A percentile compares a stretch with the other conserved stretches of the same genome.
These are phyloP conservation scores for Rhodotorula toruloides DNA, from an alignment of 768 basidiomycete genomes.

Conservation along the genomic window DNA sequence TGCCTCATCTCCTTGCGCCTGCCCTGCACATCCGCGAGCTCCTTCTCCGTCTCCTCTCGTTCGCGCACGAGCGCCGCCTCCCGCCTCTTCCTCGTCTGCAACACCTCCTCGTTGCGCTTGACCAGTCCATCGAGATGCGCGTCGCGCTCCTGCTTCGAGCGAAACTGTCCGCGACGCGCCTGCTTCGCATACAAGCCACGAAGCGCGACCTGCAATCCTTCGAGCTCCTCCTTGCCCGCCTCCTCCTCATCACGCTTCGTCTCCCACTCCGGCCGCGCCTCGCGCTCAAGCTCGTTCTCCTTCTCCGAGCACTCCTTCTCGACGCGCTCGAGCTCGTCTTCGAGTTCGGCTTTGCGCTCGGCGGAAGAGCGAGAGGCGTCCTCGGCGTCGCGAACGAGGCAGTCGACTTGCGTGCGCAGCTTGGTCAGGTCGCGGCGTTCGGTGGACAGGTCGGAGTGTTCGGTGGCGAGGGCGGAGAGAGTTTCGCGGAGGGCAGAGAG, in stretches of 20 bases:
- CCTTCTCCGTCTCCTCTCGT: constrained; percentile 40
- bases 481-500: constrained; percentile 66
- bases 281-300: neutral
- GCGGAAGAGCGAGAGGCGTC: constrained; percentile 50
- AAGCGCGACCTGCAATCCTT: constrained; percentile 66
- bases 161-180: constrained; percentile 78
- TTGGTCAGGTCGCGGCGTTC: constrained; percentile 85
- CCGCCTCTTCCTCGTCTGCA: constrained; percentile 54
- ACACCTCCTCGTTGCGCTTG: constrained; percentile 58
- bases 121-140: constrained; percentile 75
- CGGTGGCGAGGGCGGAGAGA: constrained; percentile 63
- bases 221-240: constrained; percentile 56
- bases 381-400: constrained; percentile 73
- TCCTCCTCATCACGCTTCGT: neutral
- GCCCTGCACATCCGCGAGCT: constrained; percentile 53
- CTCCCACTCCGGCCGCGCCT: neutral
- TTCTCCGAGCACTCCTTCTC: neutral
- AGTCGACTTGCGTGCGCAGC: constrained; percentile 77
- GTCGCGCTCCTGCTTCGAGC: constrained; percentile 77
- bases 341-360: constrained; percentile 32
- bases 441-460: constrained; percentile 67
- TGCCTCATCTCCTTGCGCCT: constrained; percentile 52
- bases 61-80: constrained; percentile 53
- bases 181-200: constrained; percentile 80
- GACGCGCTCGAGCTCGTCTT: neutral